These are phyloP conservation scores for Ophiobolus disseminans DNA, from an alignment of 2,329 filamentous ascomycete genomes.

Conservation along the genomic window DNA sequence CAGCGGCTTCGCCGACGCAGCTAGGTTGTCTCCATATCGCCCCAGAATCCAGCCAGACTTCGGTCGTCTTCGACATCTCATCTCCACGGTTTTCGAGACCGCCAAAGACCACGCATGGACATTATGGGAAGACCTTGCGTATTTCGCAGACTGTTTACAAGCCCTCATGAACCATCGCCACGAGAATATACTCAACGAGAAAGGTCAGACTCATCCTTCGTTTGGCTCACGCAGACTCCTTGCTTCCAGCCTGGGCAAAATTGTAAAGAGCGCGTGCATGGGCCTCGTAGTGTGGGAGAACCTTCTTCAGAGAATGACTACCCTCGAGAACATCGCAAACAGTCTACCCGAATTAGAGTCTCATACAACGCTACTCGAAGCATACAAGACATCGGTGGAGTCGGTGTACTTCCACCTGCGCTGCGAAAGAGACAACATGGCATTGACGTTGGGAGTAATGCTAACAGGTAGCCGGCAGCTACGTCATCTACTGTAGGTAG, in stretches of 20 bases:
- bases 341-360: too few relatives aligned
- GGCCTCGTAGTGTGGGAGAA: too few relatives aligned
- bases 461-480: neutral
- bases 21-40: slow-evolving; percentile 52
- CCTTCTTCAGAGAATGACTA: too few relatives aligned
- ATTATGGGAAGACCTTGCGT: slow-evolving; percentile 65
- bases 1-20: neutral
- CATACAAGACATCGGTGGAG: too few relatives aligned
- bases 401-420: too few relatives aligned
- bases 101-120: slow-evolving; percentile 62
- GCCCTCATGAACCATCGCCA: slow-evolving; percentile 57
- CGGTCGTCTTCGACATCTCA: slow-evolving; percentile 52
- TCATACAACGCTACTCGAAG: too few relatives aligned
- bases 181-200: too few relatives aligned
- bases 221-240: too few relatives aligned
- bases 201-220: too few relatives aligned
- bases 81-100: slow-evolving; percentile 49
- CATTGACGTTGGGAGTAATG: neutral
- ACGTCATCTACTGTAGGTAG: neutral
- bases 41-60: slow-evolving; percentile 58
- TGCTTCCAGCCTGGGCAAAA: too few relatives aligned
- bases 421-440: neutral
- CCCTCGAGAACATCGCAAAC: too few relatives aligned
- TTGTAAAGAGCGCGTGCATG: too few relatives aligned
- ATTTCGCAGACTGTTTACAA: slow-evolving; percentile 57